Evolutionary conservation across 768 basidiomycete genomes (phyloP), one percentile per base, ranked within the genome.

Genomic region (Xerocomellus chrysenteron): DNA sequence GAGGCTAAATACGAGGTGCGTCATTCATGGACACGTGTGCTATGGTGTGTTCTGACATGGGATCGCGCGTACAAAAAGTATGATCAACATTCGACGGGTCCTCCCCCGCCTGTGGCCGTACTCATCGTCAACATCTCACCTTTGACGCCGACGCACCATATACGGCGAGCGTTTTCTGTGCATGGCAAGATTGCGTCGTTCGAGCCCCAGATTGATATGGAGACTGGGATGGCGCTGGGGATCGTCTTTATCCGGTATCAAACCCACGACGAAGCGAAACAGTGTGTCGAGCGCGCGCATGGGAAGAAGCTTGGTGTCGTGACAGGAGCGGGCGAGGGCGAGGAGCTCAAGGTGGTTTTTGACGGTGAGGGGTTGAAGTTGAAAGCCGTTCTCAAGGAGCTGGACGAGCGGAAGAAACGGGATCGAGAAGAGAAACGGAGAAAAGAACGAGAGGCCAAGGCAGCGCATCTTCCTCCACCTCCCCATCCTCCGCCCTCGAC

Each of bases 221-320:
- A 80, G 49, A 92, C 85, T n/a, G 94, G 94, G 4, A 86, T 83
- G 47, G 82, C 87, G 2, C 80, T 97, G 1, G 94, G 95, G 3
- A 82, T 98, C 41, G 83, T 92, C 41, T 84, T 83, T 66, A 80
- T 98, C 59, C 83, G 81, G 60, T 98, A 75, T 65, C 65, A 71
- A 17, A 74, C 80, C 0, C 83, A 86, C 57, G 84, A 86, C 16
- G 86, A 90, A 43, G 94, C 93, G 5, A 78, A 77, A 54, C 65
- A 72, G 44, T 93, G 90, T 56, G 78, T 89, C 24, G 80, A 80
- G 56, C 79, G 76, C 48, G 86, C 87, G 64, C 78, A 92, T 55
- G 90, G 90, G 32, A 78, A 82, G 67, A 80, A 77, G 64, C 71
- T 86, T 14, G 80, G 83, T 0, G 74, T 77, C 5, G 78, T 81